These are phyloP conservation scores for Sclerotinia minor DNA, from an alignment of 2,329 filamentous ascomycete genomes.

Conservation along the genomic window DNA sequence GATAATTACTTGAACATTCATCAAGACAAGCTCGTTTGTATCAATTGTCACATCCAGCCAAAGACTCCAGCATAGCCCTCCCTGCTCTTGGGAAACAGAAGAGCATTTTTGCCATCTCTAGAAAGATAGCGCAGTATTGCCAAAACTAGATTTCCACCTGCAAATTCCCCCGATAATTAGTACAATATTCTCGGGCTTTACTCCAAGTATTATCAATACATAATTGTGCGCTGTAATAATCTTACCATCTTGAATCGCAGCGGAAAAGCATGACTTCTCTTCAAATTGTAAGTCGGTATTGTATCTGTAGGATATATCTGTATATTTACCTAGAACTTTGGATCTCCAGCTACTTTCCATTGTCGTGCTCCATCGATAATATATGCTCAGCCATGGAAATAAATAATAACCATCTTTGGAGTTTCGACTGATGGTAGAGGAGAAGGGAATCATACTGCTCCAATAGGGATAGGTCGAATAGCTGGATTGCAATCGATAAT, in stretches of 20 bases:
- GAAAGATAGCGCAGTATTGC: conserved; percentile 8
- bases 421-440: neutral
- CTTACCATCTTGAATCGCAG: conserved; percentile 51
- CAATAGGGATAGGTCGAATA: too few relatives aligned
- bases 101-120: neutral
- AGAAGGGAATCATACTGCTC: too few relatives aligned
- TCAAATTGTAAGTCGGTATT: conserved; percentile 40
- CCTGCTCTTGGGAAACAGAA: conserved; percentile 11
- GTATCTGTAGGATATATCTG: neutral
- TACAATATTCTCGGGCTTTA: neutral
- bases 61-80: conserved; percentile 1
- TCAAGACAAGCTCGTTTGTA: neutral
- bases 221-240: conserved; percentile 41
- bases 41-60: neutral
- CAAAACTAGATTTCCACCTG: conserved; percentile 3
- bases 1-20: neutral
- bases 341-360: conserved; percentile 41
- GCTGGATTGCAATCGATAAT: too few relatives aligned
- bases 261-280: conserved; percentile 49
- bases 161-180: conserved; percentile 8
- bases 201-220: neutral
- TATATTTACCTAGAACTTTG: conserved; percentile 23
- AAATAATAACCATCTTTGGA: conserved; percentile 44
- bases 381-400: conserved; percentile 50
- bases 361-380: conserved; percentile 47